Percentiles rank a stretch among this genome's conserved stretches.
Evolutionary conservation across 768 basidiomycete species (phyloP).

Genomic region (Trichaptum fuscoviolaceum): DNA sequence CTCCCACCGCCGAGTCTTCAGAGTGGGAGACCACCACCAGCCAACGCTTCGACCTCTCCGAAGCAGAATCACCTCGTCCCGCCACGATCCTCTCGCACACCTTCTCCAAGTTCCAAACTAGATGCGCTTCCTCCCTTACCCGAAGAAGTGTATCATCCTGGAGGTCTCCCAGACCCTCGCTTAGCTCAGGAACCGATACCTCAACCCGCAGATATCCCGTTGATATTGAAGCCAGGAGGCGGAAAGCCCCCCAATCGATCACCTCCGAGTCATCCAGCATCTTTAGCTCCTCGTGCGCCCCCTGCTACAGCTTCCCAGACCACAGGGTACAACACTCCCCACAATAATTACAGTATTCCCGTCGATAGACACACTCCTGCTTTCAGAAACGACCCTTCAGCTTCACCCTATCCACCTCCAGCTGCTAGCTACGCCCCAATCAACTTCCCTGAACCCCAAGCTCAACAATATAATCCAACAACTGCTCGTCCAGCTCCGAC

Average conservation of each 20-base stretch:
- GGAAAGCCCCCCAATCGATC: constrained; percentile 34
- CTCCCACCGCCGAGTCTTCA: constrained; percentile 7
- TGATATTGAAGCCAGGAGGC: constrained; percentile 15
- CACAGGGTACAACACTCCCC: neutral
- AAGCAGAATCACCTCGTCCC: constrained; percentile 12
- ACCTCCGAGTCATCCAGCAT: constrained; percentile 32
- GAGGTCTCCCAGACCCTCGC: neutral
- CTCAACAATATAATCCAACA: neutral
- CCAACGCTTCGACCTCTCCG: constrained; percentile 9
- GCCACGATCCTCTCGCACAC: constrained; percentile 19
- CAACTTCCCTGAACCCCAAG: neutral
- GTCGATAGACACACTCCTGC: neutral
- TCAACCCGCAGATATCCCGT: constrained; percentile 17
- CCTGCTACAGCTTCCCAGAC: neutral
- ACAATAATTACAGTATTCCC: neutral
- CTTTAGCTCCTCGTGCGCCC: constrained; percentile 3
- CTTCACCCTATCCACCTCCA: neutral
- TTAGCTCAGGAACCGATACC: constrained; percentile 7
- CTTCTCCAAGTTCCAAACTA: constrained; percentile 16
- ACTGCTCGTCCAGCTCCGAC: neutral
- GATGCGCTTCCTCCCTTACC: constrained; percentile 39
- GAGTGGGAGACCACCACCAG: constrained; percentile 6
- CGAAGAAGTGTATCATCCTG: constrained; percentile 16
- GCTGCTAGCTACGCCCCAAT: neutral
- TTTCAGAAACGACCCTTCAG: neutral